phyloP scores from a whole-genome alignment of 805 yeast species.

The Zygosaccharomyces bisporus region DNA sequence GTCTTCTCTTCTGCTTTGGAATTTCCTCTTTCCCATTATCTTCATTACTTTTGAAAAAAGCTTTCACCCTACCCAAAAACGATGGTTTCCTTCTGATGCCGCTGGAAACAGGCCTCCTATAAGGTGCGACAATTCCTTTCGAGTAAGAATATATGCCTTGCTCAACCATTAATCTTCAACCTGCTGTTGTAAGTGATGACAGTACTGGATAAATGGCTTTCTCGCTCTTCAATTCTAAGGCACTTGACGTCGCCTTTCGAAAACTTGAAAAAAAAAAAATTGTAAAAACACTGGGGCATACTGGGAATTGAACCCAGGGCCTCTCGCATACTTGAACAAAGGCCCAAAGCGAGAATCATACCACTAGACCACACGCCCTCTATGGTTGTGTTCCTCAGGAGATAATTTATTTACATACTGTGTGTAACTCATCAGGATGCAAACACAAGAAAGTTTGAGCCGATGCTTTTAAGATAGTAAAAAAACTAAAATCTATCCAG shows the following conservation, averaged over 20 bases:
- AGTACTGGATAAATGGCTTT: too few relatives aligned
- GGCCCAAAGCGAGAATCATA: constrained; percentile 40
- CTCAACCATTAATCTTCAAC: constrained; percentile 9
- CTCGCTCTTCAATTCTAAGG: too few relatives aligned
- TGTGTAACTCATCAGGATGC: too few relatives aligned
- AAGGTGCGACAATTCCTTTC: constrained; percentile 19
- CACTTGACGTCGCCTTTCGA: not conserved
- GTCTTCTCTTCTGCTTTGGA: not conserved
- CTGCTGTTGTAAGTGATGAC: not conserved
- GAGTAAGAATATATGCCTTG: constrained; percentile 11
- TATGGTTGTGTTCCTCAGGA: constrained; percentile 1
- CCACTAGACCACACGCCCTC: constrained; percentile 42
- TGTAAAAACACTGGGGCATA: constrained; percentile 26
- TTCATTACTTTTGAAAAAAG: constrained; percentile 6
- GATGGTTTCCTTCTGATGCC: constrained; percentile 7
- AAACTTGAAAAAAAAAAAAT: not conserved
- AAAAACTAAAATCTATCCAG: not conserved
- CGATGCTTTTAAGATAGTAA: not conserved
- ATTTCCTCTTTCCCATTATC: not conserved
- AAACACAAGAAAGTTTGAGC: not conserved
- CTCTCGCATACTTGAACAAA: constrained; percentile 41
- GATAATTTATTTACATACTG: too few relatives aligned
- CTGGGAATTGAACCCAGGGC: constrained; percentile 57
- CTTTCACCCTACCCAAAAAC: constrained; percentile 10
- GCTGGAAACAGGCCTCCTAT: constrained; percentile 14